phyloP scores from a whole-genome alignment of 805 yeast species.

The Candida anglica region DNA sequence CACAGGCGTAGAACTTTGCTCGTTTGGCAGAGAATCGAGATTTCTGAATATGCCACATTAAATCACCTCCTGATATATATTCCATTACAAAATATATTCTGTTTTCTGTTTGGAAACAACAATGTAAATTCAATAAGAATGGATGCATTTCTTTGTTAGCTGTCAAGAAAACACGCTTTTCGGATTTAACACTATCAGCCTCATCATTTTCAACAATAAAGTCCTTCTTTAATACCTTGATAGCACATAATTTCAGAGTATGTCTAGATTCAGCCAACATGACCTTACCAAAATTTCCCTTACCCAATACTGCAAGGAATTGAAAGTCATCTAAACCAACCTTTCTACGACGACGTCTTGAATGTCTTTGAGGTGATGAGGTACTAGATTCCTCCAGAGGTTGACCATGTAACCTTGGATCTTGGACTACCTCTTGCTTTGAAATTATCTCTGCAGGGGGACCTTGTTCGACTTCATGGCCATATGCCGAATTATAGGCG shows the following conservation, averaged over 20 bases:
- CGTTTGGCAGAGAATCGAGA: conserved; percentile 82
- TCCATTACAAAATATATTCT: conserved; percentile 98
- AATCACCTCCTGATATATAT: conserved; percentile 95
- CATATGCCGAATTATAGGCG: not conserved
- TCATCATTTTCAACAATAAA: conserved; percentile 94
- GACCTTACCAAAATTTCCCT: conserved; percentile 98
- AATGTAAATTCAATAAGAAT: conserved; percentile 81
- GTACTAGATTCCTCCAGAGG: conserved; percentile 7
- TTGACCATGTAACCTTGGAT: conserved; percentile 17
- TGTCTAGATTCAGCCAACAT: conserved; percentile 93
- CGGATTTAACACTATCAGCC: conserved; percentile 91
- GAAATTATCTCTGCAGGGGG: conserved; percentile 17
- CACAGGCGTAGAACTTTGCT: conserved; percentile 97
- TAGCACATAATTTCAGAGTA: conserved; percentile 81
- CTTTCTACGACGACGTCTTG: conserved; percentile 52
- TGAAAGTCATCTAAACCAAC: conserved; percentile 94
- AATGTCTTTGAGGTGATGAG: conserved; percentile 16
- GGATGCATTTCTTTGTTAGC: conserved; percentile 92
- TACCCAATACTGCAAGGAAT: conserved; percentile 91
- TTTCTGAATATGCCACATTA: conserved; percentile 99
- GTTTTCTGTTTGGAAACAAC: conserved; percentile 97
- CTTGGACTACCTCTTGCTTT: conserved; percentile 10
- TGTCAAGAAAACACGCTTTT: conserved; percentile 81
- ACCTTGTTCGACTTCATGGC: conserved; percentile 15
- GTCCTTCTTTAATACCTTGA: conserved; percentile 93